phyloP scores from a whole-genome alignment of 495 filamentous ascomycete genomes.

The Lineolata rhizophorae region DNA sequence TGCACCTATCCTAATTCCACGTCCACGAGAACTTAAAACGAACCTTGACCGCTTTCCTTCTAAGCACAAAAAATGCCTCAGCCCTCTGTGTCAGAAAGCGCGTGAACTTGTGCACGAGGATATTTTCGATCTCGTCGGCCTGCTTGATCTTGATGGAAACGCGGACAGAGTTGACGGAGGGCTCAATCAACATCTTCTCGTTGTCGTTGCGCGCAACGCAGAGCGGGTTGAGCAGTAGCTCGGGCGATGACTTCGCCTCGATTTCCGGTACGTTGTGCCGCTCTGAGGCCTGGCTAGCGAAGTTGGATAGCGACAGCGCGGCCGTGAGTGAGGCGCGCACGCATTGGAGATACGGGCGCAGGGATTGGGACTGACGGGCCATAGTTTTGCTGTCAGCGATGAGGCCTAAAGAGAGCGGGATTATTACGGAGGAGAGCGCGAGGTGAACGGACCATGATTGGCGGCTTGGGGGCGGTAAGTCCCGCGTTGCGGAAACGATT shows the following conservation, averaged over 20 bases:
- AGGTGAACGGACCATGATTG: not conserved
- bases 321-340: constrained; percentile 86
- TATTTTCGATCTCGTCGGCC: constrained; percentile 95
- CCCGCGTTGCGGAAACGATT: too few species aligned
- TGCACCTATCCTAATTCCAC: too few species aligned
- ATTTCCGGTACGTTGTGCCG: constrained; percentile 96
- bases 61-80: constrained; percentile 90
- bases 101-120: constrained; percentile 93
- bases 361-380: constrained; percentile 77
- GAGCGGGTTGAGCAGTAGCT: constrained; percentile 83
- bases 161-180: constrained; percentile 83
- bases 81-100: constrained; percentile 89
- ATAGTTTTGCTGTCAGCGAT: too few species aligned
- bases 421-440: constrained; percentile 5
- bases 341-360: constrained; percentile 91
- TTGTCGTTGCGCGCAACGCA: constrained; percentile 84
- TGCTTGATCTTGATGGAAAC: constrained; percentile 97
- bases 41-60: constrained; percentile 82
- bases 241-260: constrained; percentile 76
- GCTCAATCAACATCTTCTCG: constrained; percentile 82
- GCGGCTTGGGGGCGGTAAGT: too few species aligned
- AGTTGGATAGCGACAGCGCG: constrained; percentile 87
- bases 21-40: constrained; percentile 1
- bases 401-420: constrained; percentile 3
- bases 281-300: constrained; percentile 88